Base-by-base conservation (phyloP, 805 yeast species). In the Candida yuanshanica region DNA sequence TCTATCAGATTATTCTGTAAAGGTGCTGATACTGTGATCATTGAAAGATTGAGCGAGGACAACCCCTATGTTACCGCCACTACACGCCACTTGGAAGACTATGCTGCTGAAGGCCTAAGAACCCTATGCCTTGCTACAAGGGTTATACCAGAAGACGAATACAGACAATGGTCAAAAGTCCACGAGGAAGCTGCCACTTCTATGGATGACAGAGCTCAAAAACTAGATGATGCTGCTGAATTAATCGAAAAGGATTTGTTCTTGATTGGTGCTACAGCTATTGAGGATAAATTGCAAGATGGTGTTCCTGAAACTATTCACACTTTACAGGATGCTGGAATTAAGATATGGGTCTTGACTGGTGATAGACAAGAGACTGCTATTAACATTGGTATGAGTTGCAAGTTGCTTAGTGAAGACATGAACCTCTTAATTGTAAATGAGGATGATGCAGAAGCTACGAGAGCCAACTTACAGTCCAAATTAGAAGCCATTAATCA, bases 291-390 rank as follows among this genome's bases (percentile, higher is more conserved):
- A 58, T 69, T 93, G 36, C 99, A 93, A 66, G 98, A 91, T 43
- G 99, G 97, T 32, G 99, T 93, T 17, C 98, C 99, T 2, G 99
- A 93, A 50, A 89, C 99, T 1, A 95, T 93, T 46, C 93, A 87
- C 50, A 85, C 95, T 6, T 72, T 93, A 42, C 99, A 95, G 60
- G 88, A 84, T 42, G 99, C 99, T 0, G 98, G 98, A 13, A 90
- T 95, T 49, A 91, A 89, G 60, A 78, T 93, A 14, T 93, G 99
- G 99, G 97, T 93, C 20, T 69, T 93, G 38, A 93, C 99, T 2
- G 99, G 99, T 53, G 99, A 93, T 59, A 77, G 96, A 62, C 99
- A 95, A 61, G 99, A 93, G 62, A 93, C 99, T 12, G 99, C 99
- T 1, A 85, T 93, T 50, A 93, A 93, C 60, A 93, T 93, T 57